Base-by-base conservation (phyloP, 768 basidiomycete species). In the Tricholoma terreum region DNA sequence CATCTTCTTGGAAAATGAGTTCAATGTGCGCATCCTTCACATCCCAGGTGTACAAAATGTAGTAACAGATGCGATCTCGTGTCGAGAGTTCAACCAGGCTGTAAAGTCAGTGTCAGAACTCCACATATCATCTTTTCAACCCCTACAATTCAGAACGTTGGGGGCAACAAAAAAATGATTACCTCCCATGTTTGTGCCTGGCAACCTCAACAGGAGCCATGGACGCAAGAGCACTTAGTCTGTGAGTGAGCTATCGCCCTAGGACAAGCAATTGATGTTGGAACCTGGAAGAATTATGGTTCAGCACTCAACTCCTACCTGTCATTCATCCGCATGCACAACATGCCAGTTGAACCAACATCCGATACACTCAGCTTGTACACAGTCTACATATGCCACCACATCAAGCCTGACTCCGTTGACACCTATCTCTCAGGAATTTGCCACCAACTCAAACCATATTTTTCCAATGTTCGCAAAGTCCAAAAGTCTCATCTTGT, bases 181-280 rank as follows among this genome's bases (percentile, higher is more conserved):
- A n/a, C n/a, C n/a, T n/a, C n/a, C n/a, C n/a, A n/a, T n/a, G n/a
- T n/a, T n/a, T 12, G 35, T 46, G 55, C 74, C 52, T 59, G 67
- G 62, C 77, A 77, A 58, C 75, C 77, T 1, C 0, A 17, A 0
- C 49, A 72, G 48, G 54, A 50, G 27, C 64, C 73, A 27, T 80
- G 79, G 78, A 54, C 74, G 0, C 17, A 49, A 0, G 71, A 78
- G 35, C 61, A 62, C 6, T 65, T 79, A 1, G 11, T 67, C 0
- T n/a, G n/a, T n/a, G n/a, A n/a, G n/a, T n/a, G n/a, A n/a, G n/a
- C n/a, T n/a, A n/a, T n/a, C n/a, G n/a, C n/a, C n/a, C n/a, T n/a
- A n/a, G n/a, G n/a, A n/a, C n/a, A n/a, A n/a, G n/a, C n/a, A n/a
- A n/a, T n/a, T 69, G 62, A 67, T 17, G n/a, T 14, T 0, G 52